Evolutionary conservation across 202 grass and related monocot species (phyloP).

Genomic region (Elaeis oleifera): DNA sequence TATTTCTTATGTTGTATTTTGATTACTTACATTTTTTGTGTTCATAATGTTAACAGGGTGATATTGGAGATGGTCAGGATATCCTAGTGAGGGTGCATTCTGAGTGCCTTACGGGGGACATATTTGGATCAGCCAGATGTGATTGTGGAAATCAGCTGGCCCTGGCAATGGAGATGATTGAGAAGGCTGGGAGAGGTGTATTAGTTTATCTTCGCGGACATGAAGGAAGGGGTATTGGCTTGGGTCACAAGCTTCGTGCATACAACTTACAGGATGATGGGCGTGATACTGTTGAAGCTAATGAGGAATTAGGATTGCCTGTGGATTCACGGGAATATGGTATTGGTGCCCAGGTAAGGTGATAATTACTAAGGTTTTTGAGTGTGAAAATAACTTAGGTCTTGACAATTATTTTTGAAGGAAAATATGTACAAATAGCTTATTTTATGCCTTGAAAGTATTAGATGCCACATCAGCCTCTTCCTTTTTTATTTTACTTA

Average conservation of each 20-base stretch:
- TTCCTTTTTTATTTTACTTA: too few relatives aligned
- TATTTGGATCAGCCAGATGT: conserved; percentile 83
- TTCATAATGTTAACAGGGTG: conserved; percentile 42
- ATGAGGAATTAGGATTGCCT: conserved; percentile 76
- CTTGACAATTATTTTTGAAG: too few relatives aligned
- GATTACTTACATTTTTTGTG: neutral
- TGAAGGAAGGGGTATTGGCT: conserved; percentile 81
- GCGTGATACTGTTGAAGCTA: conserved; percentile 71
- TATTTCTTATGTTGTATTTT: neutral
- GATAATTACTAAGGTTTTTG: neutral
- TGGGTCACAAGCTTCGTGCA: conserved; percentile 78
- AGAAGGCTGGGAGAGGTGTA: conserved; percentile 71
- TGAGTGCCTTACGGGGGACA: conserved; percentile 81
- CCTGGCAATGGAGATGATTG: conserved; percentile 81
- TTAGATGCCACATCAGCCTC: too few relatives aligned
- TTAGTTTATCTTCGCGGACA: conserved; percentile 90
- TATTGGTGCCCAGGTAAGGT: conserved; percentile 77
- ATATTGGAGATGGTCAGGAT: conserved; percentile 77
- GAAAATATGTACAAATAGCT: too few relatives aligned
- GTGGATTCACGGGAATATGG: conserved; percentile 88
- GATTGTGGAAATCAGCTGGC: conserved; percentile 75
- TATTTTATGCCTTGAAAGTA: too few relatives aligned
- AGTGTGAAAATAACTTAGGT: too few relatives aligned
- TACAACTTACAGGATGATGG: conserved; percentile 77
- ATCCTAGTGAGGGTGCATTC: conserved; percentile 86